Evolutionary conservation across 2,329 filamentous ascomycete species (phyloP).

Genomic region (Ceratocystis destructans): DNA sequence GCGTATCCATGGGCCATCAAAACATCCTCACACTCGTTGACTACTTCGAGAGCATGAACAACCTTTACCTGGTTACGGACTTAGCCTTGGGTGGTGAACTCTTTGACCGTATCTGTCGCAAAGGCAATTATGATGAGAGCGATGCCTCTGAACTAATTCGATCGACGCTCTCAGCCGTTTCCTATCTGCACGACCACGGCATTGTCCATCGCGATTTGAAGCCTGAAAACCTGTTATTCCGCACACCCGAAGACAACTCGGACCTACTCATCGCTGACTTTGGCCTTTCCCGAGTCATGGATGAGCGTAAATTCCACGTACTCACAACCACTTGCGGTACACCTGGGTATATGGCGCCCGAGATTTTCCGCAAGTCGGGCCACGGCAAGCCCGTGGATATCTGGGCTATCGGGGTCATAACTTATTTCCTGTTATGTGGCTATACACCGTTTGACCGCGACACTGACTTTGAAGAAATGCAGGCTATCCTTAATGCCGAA

Average conservation of each 20-base stretch:
- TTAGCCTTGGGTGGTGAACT: slow-evolving; percentile 91
- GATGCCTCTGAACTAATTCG: slow-evolving; percentile 92
- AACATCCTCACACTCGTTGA: slow-evolving; percentile 97
- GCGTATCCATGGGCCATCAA: slow-evolving; percentile 97
- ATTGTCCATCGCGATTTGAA: slow-evolving; percentile 98
- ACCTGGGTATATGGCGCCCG: slow-evolving; percentile 96
- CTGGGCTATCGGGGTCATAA: slow-evolving; percentile 97
- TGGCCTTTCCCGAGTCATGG: slow-evolving; percentile 91
- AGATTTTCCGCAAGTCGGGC: slow-evolving; percentile 97
- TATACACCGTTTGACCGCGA: slow-evolving; percentile 98
- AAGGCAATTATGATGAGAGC: slow-evolving; percentile 95
- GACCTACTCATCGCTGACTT: slow-evolving; percentile 96
- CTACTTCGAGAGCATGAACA: slow-evolving; percentile 99
- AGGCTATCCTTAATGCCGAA: slow-evolving; percentile 91
- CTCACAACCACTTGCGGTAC: slow-evolving; percentile 95
- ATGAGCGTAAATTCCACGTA: slow-evolving; percentile 96
- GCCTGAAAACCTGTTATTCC: slow-evolving; percentile 91
- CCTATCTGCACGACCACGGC: slow-evolving; percentile 94
- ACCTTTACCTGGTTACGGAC: slow-evolving; percentile 94
- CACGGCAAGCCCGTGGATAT: slow-evolving; percentile 97
- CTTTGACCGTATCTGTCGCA: slow-evolving; percentile 96
- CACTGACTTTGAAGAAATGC: slow-evolving; percentile 97
- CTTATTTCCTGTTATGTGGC: slow-evolving; percentile 93
- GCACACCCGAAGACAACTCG: slow-evolving; percentile 93
- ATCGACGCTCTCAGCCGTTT: slow-evolving; percentile 89